phyloP scores from a whole-genome alignment of 2,329 filamentous ascomycete genomes.

The Ophiostoma fasciatum region DNA sequence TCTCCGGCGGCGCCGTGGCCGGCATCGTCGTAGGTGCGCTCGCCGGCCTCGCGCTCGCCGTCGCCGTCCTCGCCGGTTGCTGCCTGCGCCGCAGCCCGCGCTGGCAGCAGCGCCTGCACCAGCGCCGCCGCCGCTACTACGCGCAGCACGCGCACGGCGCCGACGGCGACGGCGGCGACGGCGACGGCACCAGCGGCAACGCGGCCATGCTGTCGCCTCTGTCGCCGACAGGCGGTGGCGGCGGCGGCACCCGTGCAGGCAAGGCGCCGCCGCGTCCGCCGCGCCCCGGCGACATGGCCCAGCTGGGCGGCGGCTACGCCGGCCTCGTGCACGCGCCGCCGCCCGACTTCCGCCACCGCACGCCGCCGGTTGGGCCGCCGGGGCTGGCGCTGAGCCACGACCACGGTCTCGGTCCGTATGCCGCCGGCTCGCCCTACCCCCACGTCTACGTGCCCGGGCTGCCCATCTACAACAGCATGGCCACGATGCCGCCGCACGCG shows the following conservation, averaged over 20 bases:
- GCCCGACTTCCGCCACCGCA: conserved; percentile 2
- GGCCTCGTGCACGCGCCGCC: not conserved
- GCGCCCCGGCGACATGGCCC: no score
- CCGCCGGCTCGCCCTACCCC: no score
- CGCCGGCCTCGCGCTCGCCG: not conserved
- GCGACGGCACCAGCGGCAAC: not conserved
- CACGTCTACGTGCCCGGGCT: no score
- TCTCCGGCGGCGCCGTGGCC: not conserved
- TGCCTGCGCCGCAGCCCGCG: no score
- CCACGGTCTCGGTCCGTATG: conserved; percentile 1
- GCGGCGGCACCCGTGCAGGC: no score
- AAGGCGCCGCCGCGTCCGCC: no score
- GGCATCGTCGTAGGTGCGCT: not conserved
- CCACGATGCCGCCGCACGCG: not conserved
- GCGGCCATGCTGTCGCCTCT: not conserved
- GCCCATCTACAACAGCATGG: conserved; percentile 5
- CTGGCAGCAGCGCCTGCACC: not conserved
- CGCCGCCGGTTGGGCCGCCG: conserved; percentile 1
- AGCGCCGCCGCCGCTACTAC: not conserved
- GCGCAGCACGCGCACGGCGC: no score
- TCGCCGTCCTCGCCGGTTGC: not conserved
- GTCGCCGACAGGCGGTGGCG: no score
- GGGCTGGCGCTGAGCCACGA: no score
- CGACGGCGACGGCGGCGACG: not conserved
- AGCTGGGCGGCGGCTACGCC: not conserved